These are phyloP conservation scores for Eucalyptus polybractea DNA, from an alignment of 345 rosid genomes.

Conservation along the genomic window DNA sequence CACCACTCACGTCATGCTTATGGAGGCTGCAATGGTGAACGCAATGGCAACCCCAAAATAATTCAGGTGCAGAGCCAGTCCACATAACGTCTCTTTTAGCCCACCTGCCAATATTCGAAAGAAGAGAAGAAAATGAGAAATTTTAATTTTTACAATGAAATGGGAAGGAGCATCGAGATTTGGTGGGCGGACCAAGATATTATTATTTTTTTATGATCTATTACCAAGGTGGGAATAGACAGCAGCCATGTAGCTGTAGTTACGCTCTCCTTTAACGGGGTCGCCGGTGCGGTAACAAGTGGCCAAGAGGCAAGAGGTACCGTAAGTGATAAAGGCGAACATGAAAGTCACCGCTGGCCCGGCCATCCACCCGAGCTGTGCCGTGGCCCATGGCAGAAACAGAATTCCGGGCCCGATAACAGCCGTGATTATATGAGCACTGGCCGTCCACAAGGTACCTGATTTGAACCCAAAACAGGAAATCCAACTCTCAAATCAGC, in stretches of 20 bases:
- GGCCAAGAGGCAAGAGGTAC: conserved; percentile 39
- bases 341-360: conserved; percentile 39
- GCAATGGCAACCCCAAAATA: too few species aligned
- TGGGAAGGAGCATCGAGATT: too few species aligned
- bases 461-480: not conserved
- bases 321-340: conserved; percentile 45
- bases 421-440: conserved; percentile 44
- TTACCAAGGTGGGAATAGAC: conserved; percentile 48
- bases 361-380: conserved; percentile 67
- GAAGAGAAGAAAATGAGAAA: too few species aligned
- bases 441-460: conserved; percentile 62
- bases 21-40: conserved; percentile 20
- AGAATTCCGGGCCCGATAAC: conserved; percentile 61
- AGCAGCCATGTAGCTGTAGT: conserved; percentile 61
- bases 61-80: too few species aligned
- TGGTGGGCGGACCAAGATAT: too few species aligned
- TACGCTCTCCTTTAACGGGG: conserved; percentile 33
- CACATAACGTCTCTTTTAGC: too few species aligned
- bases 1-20: conserved; percentile 16
- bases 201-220: not conserved
- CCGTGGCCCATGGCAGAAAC: conserved; percentile 57
- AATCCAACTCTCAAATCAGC: not conserved
- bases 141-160: too few species aligned
- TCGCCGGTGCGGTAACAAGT: conserved; percentile 6
- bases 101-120: too few species aligned